Base-by-base conservation (phyloP, 371 early-diverging fungal genomes). In the Funneliformis caledonium region DNA sequence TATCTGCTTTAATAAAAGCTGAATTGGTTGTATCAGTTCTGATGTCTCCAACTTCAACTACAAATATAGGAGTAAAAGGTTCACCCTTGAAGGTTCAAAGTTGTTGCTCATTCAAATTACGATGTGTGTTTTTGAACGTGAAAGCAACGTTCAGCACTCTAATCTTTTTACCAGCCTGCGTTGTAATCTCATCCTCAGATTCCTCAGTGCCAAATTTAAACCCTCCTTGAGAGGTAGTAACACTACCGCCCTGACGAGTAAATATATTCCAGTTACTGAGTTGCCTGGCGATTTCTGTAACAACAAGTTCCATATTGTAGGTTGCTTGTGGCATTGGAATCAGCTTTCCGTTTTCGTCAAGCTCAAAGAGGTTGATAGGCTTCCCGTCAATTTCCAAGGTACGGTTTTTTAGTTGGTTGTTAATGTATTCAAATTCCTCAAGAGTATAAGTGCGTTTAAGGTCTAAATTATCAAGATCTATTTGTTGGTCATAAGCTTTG, bases 301-400 rank as follows among this genome's bases (percentile, higher is more conserved):
- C 80, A 48, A 48, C 62, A 0, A 16, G 43, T 52, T 80, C 73
- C 22, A 10, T 80, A 48, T 48, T 7, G 43, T 2, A 16, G 1
- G 72, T 48, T 72, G 72, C 37, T 72, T 70, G 80, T 72, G 72
- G 80, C 59, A 72, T 50, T 12, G 80, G 80, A n/a, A 69, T 52
- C 37, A 80, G 80, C 12, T 72, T 80, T 80, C 80, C 72, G 12
- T 80, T 80, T 72, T 26, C 5, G 72, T 80, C 73, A 56, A 80
- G 80, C 61, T 72, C 80, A 37, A 80, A 80, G 26, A 37, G 72
- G 59, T 80, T 80, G 16, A 80, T 43, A 37, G 72, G 80, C 0
- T 68, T 1, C 37, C 72, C 72, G 43, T 67, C 14, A 12, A 67
- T 37, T 67, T 67, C 67, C 61, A 78, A 78, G 10, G 67, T 70